Base-by-base conservation (phyloP, 192 early-diverging fungal species). In the Funneliformis mosseae region DNA sequence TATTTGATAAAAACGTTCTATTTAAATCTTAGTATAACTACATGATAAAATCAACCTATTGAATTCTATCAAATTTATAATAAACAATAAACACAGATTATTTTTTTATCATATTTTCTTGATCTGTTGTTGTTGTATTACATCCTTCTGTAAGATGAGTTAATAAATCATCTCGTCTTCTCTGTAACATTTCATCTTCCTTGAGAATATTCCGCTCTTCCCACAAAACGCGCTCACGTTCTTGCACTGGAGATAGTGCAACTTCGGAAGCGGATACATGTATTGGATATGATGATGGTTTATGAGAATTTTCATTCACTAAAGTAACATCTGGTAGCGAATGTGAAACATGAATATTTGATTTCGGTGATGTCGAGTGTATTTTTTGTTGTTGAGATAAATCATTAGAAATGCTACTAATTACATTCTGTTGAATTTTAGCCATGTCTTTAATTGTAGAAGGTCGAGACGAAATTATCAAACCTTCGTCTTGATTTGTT, bases 141-240 rank as follows among this genome's bases (percentile, higher is more conserved):
- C 50, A 76, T 1, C 63, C 76, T 27, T 79, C 77, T 16, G 14
- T 18, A 9, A 79, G 27, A 33, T 61, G 39, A 33, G 46, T 42
- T 27, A 79, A 16, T 8, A 79, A 79, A 38, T 4, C 50, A 16
- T 79, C 67, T 11, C 67, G 77, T 9, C 77, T 27, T 79, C 77
- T 66, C 38, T 69, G 69, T 39, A 79, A 23, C 8, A 79, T 50
- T 69, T 79, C 63, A 39, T 60, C 14, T 55, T 79, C 77, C 38
- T 46, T 28, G 2, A 79, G 25, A 27, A 79, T 79, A 69, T 79
- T 43, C 10, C 55, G 16, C 39, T 79, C 66, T 48, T 79, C 77
- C 77, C 77, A 79, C 0, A 69, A 25, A 41, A 77, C 61, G 21
- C 62, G 55, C 16, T 77, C 76, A 11, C 33, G 38, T 50, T 79